Base-by-base conservation (phyloP, 495 filamentous ascomycete genomes). In the Penicillium simplicissimum region DNA sequence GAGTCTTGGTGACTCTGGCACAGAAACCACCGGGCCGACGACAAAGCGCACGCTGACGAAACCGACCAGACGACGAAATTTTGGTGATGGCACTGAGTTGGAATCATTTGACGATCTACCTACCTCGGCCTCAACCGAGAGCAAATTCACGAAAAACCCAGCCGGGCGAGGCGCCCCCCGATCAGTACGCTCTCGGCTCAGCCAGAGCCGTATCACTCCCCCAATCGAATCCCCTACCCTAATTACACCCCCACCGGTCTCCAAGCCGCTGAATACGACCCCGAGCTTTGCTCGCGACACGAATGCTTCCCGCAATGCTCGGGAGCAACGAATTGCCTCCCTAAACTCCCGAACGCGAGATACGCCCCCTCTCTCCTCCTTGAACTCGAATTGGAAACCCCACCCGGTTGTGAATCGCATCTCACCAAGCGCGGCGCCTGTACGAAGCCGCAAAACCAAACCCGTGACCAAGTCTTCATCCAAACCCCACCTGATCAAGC, bases 211-310 rank as follows among this genome's bases (percentile, higher is more conserved):
- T 28, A 67, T 70, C 36, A 69, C 58, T 28, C 62, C 69, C 10
- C 70, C 69, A 42, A 79, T 71, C 28, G 81, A 78, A 51, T 83
- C 83, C 31, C 81, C 87, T 6, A 77, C 83, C 10, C 87, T 88
- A 10, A 83, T 74, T 43, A 84, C 85, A 0, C 83, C 87, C 15
- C 65, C 76, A 17, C 82, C 75, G 45, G 73, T 71, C 51, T 70
- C 72, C 37, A 83, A 83, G 70, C 69, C 68, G 54, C 77, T 61
- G 65, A 84, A 72, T 42, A 80, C 68, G 73, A 89, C 80, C 14
- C 95, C 95, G 45, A 86, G 91, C 58, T 98, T 97, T 73, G 93
- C 94, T 62, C 88, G 92, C 65, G 95, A 98, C 76, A 98, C 95
- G 8, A 89, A 91, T 67, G 93, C 96, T 55, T 81, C 89, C 59